Base-by-base conservation (phyloP, 352 stramenopile species). In the Pythium phragmitis region DNA sequence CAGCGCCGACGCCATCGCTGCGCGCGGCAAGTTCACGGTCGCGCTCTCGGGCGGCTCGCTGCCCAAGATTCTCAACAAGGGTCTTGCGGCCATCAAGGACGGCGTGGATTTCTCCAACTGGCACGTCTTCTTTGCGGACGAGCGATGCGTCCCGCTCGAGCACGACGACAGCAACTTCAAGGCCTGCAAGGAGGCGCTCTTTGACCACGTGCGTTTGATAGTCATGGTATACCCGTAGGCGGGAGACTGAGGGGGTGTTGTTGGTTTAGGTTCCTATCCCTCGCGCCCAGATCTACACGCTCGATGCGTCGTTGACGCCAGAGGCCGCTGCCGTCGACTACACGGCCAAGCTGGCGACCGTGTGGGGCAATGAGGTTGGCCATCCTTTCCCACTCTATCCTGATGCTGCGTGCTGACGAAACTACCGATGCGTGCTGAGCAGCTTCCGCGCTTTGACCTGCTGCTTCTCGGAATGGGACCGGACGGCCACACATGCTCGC, bases 51-150 rank as follows among this genome's bases (percentile, higher is more conserved):
- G 90, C 43, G 87, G 87, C 39, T 96, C 88, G 11, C 72, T 96
- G 47, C 89, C 89, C 23, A 93, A 87, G 84, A 93, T 92, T 59
- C 60, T 95, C 34, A 88, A 91, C 72, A 92, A 92, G 66, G 80
- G 84, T 4, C 70, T 97, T n/a, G 55, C 75, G 13, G 63, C 72
- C 43, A 85, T 97, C 52, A 82, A 92, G 47, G 73, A 77, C 41
- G 79, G 83, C 60, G 73, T 98, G 30, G 87, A 98, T 60, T 99
- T 96, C 73, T 82, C 88, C 50, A 98, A 98, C 65, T 99, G 96
- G 94, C 91, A 98, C 62, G 89, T 99, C n/a, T 96, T 98, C 70
- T 97, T 99, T 68, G 96, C 96, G 3, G 97, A 99, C 74, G 98
- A 99, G 77, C 91, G 97, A 64, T 99, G 92, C 65, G 97, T 99